A percentile compares a stretch with the other conserved stretches of the same genome.
Conservation (phyloP, 192 early-diverging fungal species). For the Mortierella claussenii region DNA sequence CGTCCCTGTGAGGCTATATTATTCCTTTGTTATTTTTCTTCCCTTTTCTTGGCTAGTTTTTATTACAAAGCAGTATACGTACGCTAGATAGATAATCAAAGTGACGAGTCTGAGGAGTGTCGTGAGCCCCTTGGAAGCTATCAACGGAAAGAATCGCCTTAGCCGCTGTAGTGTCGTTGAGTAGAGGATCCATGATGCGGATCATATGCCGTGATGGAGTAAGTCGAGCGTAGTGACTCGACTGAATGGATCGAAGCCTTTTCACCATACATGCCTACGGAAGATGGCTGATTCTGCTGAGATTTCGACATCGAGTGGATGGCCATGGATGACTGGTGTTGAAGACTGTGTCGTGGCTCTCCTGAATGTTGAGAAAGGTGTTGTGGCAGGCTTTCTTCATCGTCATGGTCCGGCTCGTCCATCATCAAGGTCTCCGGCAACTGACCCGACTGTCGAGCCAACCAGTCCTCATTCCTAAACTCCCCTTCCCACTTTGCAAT, state of each 20-base stretch:
- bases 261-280: constrained; percentile 1
- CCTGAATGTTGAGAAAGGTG: background rate
- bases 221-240: too few species aligned
- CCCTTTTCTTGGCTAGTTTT: too few species aligned
- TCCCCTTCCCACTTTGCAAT: constrained; percentile 74
- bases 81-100: too few species aligned
- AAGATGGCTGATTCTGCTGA: background rate
- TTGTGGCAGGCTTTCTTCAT: background rate
- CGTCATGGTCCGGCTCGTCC: constrained; percentile 17
- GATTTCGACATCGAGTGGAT: background rate
- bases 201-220: too few species aligned
- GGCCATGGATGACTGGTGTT: background rate
- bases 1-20: too few species aligned
- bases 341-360: background rate
- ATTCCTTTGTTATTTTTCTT: too few species aligned
- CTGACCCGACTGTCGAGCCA: constrained; percentile 11
- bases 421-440: constrained; percentile 23
- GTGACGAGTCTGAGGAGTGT: too few species aligned
- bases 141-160: too few species aligned
- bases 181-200: too few species aligned
- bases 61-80: too few species aligned
- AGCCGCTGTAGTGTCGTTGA: too few species aligned
- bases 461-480: constrained; percentile 64
- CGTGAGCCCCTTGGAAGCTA: too few species aligned
- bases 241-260: background rate